Evolutionary conservation across 805 yeast species (phyloP).

Genomic region (Deakozyma indianensis): DNA sequence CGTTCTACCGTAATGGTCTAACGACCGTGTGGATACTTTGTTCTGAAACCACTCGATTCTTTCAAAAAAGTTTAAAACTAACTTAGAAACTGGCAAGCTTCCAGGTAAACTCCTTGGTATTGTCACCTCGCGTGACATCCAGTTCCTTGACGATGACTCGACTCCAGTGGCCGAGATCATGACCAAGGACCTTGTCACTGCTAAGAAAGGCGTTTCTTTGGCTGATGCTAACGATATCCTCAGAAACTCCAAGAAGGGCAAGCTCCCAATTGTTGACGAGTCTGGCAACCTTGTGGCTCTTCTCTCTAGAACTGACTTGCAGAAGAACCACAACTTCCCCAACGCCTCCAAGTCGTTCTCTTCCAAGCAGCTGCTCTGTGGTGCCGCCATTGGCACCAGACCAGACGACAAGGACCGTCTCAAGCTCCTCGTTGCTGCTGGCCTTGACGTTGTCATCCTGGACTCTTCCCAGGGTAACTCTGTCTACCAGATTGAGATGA

Average conservation of each 20-base stretch:
- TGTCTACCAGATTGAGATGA: constrained; percentile 83
- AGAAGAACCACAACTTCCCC: constrained; percentile 89
- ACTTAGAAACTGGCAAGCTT: constrained; percentile 64
- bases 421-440: constrained; percentile 76
- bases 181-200: constrained; percentile 83
- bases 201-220: constrained; percentile 66
- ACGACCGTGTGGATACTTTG: constrained; percentile 86
- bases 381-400: constrained; percentile 97
- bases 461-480: constrained; percentile 99
- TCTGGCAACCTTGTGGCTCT: constrained; percentile 68
- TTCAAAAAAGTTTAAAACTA: constrained; percentile 9
- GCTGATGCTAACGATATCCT: constrained; percentile 80
- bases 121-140: constrained; percentile 92
- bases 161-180: constrained; percentile 61
- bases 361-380: constrained; percentile 93
- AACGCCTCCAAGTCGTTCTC: constrained; percentile 84
- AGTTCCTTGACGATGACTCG: constrained; percentile 68
- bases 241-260: constrained; percentile 91
- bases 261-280: constrained; percentile 81
- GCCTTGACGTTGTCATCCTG: constrained; percentile 87
- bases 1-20: constrained; percentile 99
- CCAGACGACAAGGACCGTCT: constrained; percentile 80
- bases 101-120: constrained; percentile 91
- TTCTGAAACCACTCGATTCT: constrained; percentile 10
- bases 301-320: constrained; percentile 90